Evolutionary conservation across 306 rosid genomes (phyloP).

Genomic region (Vigna radiata): DNA sequence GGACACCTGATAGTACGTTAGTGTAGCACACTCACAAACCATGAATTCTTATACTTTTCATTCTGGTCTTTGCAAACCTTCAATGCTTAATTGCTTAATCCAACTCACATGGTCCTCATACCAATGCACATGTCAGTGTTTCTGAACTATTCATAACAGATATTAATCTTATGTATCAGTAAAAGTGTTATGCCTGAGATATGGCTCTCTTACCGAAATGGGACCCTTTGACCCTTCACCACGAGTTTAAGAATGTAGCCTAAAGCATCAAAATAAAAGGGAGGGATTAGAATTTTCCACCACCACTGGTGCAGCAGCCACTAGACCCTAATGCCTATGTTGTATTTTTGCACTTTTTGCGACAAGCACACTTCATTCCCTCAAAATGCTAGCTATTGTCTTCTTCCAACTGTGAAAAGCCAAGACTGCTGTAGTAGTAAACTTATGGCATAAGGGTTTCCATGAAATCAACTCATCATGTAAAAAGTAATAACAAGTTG

Average conservation of each 20-base stretch:
- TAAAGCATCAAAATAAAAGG: slow-evolving; percentile 11
- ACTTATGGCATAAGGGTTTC: not conserved
- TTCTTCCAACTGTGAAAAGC: slow-evolving; percentile 24
- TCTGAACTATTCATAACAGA: too few species aligned
- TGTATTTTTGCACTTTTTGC: slow-evolving; percentile 6
- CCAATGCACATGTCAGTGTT: not conserved
- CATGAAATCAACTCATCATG: not conserved
- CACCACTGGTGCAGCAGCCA: slow-evolving; percentile 20
- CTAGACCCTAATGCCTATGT: slow-evolving; percentile 18
- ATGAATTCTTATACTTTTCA: not conserved
- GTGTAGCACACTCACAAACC: not conserved
- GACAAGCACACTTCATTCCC: slow-evolving; percentile 19
- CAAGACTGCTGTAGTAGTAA: not conserved
- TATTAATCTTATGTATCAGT: not conserved
- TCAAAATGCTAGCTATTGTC: not conserved
- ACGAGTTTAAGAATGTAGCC: not conserved
- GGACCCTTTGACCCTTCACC: not conserved
- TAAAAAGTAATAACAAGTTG: slow-evolving; percentile 4
- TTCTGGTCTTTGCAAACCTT: not conserved
- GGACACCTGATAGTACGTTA: slow-evolving; percentile 34
- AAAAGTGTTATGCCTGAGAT: not conserved
- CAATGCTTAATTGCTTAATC: not conserved
- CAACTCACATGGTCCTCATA: not conserved
- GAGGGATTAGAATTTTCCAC: slow-evolving; percentile 7
- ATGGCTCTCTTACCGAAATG: not conserved